Evolutionary conservation across 768 basidiomycete species (phyloP), one percentile per base, ranked within the genome.

Genomic region (Lentinula raphanica): DNA sequence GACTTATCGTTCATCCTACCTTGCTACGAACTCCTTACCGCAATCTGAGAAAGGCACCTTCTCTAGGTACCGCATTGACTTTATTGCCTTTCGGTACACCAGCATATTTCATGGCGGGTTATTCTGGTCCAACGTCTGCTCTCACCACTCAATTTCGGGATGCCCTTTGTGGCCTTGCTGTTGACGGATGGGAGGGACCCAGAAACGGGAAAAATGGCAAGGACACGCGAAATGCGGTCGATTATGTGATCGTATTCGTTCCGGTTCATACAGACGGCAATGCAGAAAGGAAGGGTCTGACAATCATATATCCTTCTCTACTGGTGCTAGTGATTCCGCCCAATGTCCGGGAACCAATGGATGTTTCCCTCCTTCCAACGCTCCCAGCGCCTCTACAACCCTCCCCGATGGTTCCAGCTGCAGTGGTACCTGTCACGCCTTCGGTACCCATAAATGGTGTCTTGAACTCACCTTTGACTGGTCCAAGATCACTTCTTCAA

Each of bases 281-380:
- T 62, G 88, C 87, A 31, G 90, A 92, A 67, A 88, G 90, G 62
- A 91, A 90, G 63, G 90, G 90, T 0, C 72, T 89, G 29, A 74
- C 80, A n/a, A 74, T 88, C 49, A 83, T 92, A 60, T 92, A 90
- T 75, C 90, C 91, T 1, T 70, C 79, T 2, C 69, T 74, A 1
- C 79, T 92, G 3, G 88, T 85, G 61, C 64, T 80, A 23, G 56
- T 56, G 69, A 76, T 68, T 68, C 68, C 75, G 63, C 60, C 69
- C n/a, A 19, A 64, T 48, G 54, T 76, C 56, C 67, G 69, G 31
- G 11, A 40, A 28, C 27, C 54, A n/a, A 19, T 46, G 44, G n/a
- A 56, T 56, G 12, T n/a, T 23, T 32, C 60, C 28, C 54, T 56
- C 21, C 50, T 54, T 19, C 58, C 58, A 12, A 57, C 58, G 53